Conservation (phyloP, 75 land plant species). For the Isoetes taiwanensis region DNA sequence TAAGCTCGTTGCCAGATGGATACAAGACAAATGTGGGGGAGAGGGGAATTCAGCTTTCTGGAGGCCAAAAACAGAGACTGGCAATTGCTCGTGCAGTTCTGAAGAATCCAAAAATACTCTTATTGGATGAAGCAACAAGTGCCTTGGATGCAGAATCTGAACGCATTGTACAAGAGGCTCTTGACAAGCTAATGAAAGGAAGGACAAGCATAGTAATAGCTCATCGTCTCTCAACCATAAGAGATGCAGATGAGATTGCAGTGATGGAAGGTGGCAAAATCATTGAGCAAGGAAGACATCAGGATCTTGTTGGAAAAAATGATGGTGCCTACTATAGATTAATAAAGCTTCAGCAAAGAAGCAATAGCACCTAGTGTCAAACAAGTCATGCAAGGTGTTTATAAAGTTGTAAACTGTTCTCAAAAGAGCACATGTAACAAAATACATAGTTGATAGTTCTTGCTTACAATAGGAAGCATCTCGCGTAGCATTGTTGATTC, state of each 20-base stretch:
- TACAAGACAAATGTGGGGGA: conserved; percentile 33
- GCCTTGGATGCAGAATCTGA: conserved; percentile 40
- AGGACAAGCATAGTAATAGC: conserved; percentile 28
- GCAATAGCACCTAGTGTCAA: too few species aligned
- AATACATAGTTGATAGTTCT: too few species aligned
- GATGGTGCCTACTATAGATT: conserved; percentile 12
- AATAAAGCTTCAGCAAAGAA: too few species aligned
- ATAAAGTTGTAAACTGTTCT: too few species aligned
- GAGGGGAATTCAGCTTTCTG: conserved; percentile 30
- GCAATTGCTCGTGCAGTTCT: conserved; percentile 34
- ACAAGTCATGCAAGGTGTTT: too few species aligned
- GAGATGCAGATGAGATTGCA: conserved; percentile 24
- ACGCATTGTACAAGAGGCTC: conserved; percentile 23
- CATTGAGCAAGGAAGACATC: conserved; percentile 26
- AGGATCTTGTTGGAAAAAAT: conserved; percentile 10
- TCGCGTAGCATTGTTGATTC: too few species aligned
- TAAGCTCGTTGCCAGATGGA: conserved; percentile 34
- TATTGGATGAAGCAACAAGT: conserved; percentile 38
- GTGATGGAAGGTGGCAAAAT: conserved; percentile 23
- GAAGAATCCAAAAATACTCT: conserved; percentile 25
- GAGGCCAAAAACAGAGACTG: conserved; percentile 35
- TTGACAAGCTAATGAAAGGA: conserved; percentile 21
- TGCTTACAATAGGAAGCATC: too few species aligned
- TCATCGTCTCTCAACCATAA: conserved; percentile 28
- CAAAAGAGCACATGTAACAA: too few species aligned